Conservation (phyloP, 1,284 basidiomycete genomes). For the Cryptococcus deneoformans region DNA sequence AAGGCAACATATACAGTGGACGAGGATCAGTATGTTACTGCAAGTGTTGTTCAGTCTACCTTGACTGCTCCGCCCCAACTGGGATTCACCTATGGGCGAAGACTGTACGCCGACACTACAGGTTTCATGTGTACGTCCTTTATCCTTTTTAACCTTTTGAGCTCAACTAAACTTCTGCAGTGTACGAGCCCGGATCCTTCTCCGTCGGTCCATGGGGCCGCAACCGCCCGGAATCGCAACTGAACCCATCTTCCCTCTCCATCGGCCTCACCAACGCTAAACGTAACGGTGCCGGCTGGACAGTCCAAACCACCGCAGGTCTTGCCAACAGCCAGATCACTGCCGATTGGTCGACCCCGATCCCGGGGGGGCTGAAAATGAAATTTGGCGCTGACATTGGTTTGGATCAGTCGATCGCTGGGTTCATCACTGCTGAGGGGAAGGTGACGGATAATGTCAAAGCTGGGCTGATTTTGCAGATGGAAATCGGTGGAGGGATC, state of each 20-base stretch:
- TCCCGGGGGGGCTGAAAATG: constrained; percentile 50
- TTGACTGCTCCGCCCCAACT: constrained; percentile 48
- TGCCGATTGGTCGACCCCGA: constrained; percentile 49
- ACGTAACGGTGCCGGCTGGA: constrained; percentile 43
- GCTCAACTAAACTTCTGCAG: constrained; percentile 9
- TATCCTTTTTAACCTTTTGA: neutral
- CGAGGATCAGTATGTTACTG: constrained; percentile 49
- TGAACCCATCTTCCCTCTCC: constrained; percentile 40
- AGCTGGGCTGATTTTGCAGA: constrained; percentile 33
- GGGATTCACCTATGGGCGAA: constrained; percentile 50
- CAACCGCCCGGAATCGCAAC: constrained; percentile 9
- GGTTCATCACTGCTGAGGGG: constrained; percentile 41
- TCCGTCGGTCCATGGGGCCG: constrained; percentile 51
- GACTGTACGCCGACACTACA: constrained; percentile 48
- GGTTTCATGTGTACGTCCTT: constrained; percentile 43
- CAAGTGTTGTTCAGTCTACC: constrained; percentile 39
- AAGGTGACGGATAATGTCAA: constrained; percentile 39
- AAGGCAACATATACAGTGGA: constrained; percentile 53
- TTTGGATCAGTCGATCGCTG: constrained; percentile 23
- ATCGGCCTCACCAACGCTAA: constrained; percentile 41
- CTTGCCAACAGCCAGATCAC: constrained; percentile 33
- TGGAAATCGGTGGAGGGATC: constrained; percentile 26
- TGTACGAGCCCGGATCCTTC: constrained; percentile 51
- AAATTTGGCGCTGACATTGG: constrained; percentile 48
- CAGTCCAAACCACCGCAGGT: constrained; percentile 41